A percentile compares a stretch with the other conserved stretches of the same genome.
phyloP scores from a whole-genome alignment of 73 alveolate species.

The Effrenium voratum region DNA sequence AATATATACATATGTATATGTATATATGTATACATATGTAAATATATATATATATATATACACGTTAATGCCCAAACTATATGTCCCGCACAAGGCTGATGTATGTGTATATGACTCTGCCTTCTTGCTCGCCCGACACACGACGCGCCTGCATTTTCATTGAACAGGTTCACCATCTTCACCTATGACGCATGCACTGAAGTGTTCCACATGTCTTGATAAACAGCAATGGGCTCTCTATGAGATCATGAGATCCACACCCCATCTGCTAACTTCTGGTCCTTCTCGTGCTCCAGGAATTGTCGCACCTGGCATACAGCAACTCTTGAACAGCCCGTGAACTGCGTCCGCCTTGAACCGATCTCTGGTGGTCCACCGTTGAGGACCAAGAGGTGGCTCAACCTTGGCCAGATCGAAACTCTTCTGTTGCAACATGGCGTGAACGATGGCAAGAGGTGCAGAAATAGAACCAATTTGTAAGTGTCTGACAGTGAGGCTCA shows the following conservation, averaged over 20 bases:
- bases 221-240: not conserved
- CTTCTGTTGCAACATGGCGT: no score
- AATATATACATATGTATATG: not conserved
- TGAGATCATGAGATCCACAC: not conserved
- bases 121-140: no score
- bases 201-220: no score
- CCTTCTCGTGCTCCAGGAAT: constrained; percentile 78
- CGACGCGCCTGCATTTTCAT: constrained; percentile 93
- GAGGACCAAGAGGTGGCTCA: constrained; percentile 89
- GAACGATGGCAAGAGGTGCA: no score
- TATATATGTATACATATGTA: no score
- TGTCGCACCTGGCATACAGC: constrained; percentile 26
- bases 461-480: no score
- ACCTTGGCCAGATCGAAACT: constrained; percentile 17
- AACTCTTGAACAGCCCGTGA: no score
- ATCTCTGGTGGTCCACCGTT: constrained; percentile 78
- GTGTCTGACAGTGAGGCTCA: constrained; percentile 61
- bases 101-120: no score
- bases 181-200: not conserved
- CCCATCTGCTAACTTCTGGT: constrained; percentile 79
- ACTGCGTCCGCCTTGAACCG: constrained; percentile 28
- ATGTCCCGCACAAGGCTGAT: no score
- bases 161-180: constrained; percentile 85
- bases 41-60: no score
- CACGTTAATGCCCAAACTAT: no score